Evolutionary conservation across 345 rosid genomes (phyloP).

Genomic region (Cardiospermum halicacabum): DNA sequence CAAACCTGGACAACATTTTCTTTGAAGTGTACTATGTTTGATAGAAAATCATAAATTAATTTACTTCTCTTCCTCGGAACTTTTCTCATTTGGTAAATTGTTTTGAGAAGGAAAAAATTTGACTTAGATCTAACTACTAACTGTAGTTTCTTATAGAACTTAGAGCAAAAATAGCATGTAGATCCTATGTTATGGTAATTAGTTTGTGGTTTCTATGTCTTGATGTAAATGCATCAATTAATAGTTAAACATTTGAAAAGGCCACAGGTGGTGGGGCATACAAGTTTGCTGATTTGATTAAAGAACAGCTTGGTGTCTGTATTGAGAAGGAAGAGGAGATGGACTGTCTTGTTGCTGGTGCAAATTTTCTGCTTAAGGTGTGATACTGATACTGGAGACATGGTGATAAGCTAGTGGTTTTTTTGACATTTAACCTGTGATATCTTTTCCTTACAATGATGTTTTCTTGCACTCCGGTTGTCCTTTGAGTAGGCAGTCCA

Average conservation of each 20-base stretch:
- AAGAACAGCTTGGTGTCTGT: constrained; percentile 73
- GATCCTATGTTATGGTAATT: background rate
- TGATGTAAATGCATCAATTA: constrained; percentile 10
- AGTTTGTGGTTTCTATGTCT: background rate
- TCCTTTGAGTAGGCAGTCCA: constrained; percentile 54
- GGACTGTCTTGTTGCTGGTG: constrained; percentile 93
- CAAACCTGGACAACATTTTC: constrained; percentile 15
- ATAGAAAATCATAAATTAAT: background rate
- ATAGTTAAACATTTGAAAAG: constrained; percentile 36
- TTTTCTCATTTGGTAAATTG: background rate
- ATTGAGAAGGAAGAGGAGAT: constrained; percentile 95
- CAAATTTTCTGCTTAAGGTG: constrained; percentile 94
- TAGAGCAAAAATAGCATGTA: background rate
- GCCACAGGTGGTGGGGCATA: constrained; percentile 99
- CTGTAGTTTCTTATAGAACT: background rate
- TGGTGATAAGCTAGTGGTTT: constrained; percentile 2
- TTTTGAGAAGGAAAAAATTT: background rate
- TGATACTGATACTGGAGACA: constrained; percentile 10
- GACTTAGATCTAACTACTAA: background rate
- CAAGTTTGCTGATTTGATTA: constrained; percentile 85
- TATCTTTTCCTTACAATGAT: background rate
- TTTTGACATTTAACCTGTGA: background rate
- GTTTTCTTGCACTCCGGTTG: constrained; percentile 19
- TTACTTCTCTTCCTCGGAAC: background rate
- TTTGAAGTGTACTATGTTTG: constrained; percentile 6